Conservation (phyloP, 2,329 filamentous ascomycete species). For the Chaetothyriales sp. region DNA sequence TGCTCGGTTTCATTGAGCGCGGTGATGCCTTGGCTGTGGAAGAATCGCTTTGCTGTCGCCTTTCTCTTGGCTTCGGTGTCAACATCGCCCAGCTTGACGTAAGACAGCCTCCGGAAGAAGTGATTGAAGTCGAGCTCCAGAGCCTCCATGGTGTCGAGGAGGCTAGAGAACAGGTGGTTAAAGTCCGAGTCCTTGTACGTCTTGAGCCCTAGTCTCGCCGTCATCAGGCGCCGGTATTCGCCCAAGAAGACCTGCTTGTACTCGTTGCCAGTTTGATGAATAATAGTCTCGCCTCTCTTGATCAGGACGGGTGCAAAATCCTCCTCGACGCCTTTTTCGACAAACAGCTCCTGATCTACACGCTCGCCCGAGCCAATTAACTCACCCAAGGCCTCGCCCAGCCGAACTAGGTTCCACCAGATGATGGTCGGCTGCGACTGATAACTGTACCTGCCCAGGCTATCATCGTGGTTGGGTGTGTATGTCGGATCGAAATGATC, state of each 20-base stretch:
- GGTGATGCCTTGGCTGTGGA: conserved; percentile 59
- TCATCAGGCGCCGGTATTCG: conserved; percentile 86
- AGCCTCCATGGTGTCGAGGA: conserved; percentile 67
- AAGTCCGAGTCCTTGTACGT: conserved; percentile 61
- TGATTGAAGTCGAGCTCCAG: conserved; percentile 86
- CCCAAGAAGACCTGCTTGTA: conserved; percentile 73
- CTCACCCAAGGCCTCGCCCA: conserved; percentile 81
- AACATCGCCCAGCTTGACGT: conserved; percentile 48
- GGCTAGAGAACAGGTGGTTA: conserved; percentile 62
- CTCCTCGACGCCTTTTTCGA: conserved; percentile 57
- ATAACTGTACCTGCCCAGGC: conserved; percentile 76
- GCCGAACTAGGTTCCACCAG: conserved; percentile 93
- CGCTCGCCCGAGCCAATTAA: conserved; percentile 62
- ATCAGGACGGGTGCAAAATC: conserved; percentile 58
- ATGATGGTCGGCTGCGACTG: conserved; percentile 89
- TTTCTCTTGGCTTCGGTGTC: conserved; percentile 50
- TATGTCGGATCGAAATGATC: conserved; percentile 92
- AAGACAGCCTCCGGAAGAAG: conserved; percentile 70
- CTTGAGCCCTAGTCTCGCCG: conserved; percentile 61
- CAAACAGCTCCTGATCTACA: conserved; percentile 60
- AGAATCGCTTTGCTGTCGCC: conserved; percentile 59
- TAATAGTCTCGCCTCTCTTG: conserved; percentile 68
- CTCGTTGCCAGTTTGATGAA: conserved; percentile 68
- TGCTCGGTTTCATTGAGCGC: conserved; percentile 46
- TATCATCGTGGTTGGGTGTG: conserved; percentile 93